Conservation (phyloP, 2,329 filamentous ascomycete species). For the Arthroderma uncinatum region DNA sequence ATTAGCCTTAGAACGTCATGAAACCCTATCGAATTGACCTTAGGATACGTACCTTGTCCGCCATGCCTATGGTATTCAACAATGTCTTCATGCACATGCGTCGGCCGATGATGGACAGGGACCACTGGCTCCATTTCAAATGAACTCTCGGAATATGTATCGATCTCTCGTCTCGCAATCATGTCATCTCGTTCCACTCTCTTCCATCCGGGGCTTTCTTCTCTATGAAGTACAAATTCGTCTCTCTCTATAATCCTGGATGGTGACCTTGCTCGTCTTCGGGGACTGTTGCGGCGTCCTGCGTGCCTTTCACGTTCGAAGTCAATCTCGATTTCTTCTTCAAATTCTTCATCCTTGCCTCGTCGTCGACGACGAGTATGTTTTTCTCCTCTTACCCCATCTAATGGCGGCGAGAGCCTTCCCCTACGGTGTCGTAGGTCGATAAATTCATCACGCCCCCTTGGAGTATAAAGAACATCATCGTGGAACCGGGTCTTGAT, state of each 20-base stretch:
- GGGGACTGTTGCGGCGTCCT: slow-evolving; percentile 2
- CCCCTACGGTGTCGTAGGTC: background rate
- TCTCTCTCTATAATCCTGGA: slow-evolving; percentile 12
- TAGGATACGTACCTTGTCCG: slow-evolving; percentile 57
- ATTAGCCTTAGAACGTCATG: background rate
- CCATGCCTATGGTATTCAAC: slow-evolving; percentile 82
- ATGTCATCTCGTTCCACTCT: slow-evolving; percentile 25
- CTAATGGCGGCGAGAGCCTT: background rate
- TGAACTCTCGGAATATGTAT: slow-evolving; percentile 33
- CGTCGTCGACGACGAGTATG: slow-evolving; percentile 1
- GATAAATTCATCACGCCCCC: background rate
- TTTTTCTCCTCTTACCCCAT: background rate
- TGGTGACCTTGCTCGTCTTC: slow-evolving; percentile 1
- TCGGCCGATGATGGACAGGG: slow-evolving; percentile 59
- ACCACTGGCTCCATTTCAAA: slow-evolving; percentile 41
- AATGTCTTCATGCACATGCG: slow-evolving; percentile 65
- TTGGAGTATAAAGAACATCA: slow-evolving; percentile 13
- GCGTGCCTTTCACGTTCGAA: slow-evolving; percentile 13
- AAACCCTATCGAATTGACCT: slow-evolving; percentile 20
- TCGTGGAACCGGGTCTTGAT: slow-evolving; percentile 22
- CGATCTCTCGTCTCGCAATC: slow-evolving; percentile 25
- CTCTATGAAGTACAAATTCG: slow-evolving; percentile 20
- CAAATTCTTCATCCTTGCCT: slow-evolving; percentile 9
- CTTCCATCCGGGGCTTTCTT: slow-evolving; percentile 15
- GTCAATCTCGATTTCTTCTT: slow-evolving; percentile 12